Percentiles rank a stretch among this genome's conserved stretches.
Conservation (phyloP, 768 basidiomycete genomes). For the Hypholoma sublateritium region DNA sequence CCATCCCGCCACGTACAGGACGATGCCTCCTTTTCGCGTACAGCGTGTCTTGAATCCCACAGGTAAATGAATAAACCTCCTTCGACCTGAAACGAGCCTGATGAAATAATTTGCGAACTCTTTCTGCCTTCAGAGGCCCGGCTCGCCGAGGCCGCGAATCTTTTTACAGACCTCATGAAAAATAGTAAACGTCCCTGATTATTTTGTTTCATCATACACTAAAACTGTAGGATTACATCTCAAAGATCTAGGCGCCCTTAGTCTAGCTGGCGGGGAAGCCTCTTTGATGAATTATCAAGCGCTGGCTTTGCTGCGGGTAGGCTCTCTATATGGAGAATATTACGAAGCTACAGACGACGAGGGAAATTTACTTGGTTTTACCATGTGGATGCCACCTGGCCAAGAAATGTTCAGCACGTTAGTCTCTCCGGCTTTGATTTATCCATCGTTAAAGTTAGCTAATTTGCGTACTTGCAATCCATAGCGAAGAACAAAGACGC, state of each 20-base stretch:
- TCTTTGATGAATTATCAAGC: conserved; percentile 22
- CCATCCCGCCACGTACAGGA: conserved; percentile 5
- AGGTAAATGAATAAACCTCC: conserved; percentile 4
- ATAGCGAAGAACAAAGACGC: conserved; percentile 24
- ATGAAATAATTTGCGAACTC: background rate
- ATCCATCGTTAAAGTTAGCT: background rate
- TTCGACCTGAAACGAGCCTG: background rate
- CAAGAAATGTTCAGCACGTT: conserved; percentile 30
- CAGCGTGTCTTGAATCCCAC: conserved; percentile 15
- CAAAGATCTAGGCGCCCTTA: conserved; percentile 23
- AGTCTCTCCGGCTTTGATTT: conserved; percentile 1
- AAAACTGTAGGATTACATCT: background rate
- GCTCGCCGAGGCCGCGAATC: conserved; percentile 12
- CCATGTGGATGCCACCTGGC: conserved; percentile 33
- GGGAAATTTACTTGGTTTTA: conserved; percentile 24
- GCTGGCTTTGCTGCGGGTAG: conserved; percentile 24
- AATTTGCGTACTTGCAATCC: background rate
- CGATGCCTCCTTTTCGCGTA: conserved; percentile 12
- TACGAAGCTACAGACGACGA: conserved; percentile 25
- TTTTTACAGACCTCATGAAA: conserved; percentile 25
- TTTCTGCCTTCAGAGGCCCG: conserved; percentile 13
- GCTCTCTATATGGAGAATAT: conserved; percentile 23
- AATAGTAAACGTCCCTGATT: conserved; percentile 11
- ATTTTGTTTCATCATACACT: background rate
- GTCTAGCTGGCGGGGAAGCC: conserved; percentile 24